Conservation (phyloP, 2,329 filamentous ascomycete genomes). For the Exserohilum rostratum region DNA sequence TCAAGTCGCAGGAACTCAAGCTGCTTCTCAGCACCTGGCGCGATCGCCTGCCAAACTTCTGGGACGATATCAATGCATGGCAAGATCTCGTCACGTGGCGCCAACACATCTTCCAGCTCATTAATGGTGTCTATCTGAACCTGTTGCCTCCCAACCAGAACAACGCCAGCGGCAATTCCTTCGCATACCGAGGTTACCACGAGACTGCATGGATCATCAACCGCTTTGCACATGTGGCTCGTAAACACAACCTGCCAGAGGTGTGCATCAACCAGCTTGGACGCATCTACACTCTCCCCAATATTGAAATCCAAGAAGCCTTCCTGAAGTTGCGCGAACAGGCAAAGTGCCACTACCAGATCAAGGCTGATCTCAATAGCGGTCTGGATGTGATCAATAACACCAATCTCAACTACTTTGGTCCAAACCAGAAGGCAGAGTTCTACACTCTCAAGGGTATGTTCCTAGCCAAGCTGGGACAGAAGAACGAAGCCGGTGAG, state of each 20-base stretch:
- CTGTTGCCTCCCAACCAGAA: constrained; percentile 76
- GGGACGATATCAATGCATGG: constrained; percentile 99
- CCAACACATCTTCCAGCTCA: constrained; percentile 97
- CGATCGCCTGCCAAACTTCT: constrained; percentile 93
- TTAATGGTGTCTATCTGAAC: constrained; percentile 90
- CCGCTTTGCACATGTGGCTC: constrained; percentile 93
- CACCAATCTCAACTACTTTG: constrained; percentile 98
- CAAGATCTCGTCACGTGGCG: constrained; percentile 99
- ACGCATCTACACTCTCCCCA: constrained; percentile 96
- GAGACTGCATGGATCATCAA: constrained; percentile 99
- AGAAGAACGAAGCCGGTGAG: constrained; percentile 88
- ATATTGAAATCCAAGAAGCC: constrained; percentile 99
- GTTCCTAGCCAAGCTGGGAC: constrained; percentile 93
- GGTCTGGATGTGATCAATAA: constrained; percentile 99
- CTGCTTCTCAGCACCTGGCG: constrained; percentile 92
- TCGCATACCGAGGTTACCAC: constrained; percentile 95
- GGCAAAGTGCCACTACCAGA: constrained; percentile 98
- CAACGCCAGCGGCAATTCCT: constrained; percentile 87
- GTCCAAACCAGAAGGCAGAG: constrained; percentile 92
- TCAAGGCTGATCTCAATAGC: constrained; percentile 86
- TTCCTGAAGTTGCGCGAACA: constrained; percentile 99
- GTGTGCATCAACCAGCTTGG: constrained; percentile 97
- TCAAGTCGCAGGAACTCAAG: constrained; percentile 95
- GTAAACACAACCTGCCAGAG: constrained; percentile 94
- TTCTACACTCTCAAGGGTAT: constrained; percentile 99